phyloP scores from a whole-genome alignment of 2,329 filamentous ascomycete genomes.

The Mycocentrospora acerina region DNA sequence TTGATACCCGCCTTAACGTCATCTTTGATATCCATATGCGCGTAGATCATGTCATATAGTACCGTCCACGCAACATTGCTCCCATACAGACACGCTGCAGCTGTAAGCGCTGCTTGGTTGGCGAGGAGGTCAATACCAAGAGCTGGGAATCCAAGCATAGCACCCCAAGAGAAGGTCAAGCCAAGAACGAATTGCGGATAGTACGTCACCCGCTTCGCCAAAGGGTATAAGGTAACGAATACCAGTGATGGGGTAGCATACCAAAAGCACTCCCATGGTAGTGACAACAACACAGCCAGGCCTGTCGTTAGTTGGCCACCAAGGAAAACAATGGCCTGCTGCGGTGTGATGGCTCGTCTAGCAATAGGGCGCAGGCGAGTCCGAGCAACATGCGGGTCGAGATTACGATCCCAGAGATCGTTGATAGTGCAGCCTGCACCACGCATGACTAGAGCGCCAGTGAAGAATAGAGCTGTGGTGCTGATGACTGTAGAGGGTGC shows the following conservation, averaged over 20 bases:
- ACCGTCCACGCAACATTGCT: slow-evolving; percentile 86
- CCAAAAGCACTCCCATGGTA: slow-evolving; percentile 71
- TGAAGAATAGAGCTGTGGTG: slow-evolving; percentile 69
- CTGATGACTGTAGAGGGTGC: slow-evolving; percentile 62
- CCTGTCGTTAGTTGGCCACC: slow-evolving; percentile 73
- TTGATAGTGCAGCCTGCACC: slow-evolving; percentile 88
- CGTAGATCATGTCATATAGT: slow-evolving; percentile 90
- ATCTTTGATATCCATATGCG: slow-evolving; percentile 87
- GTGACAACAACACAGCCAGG: slow-evolving; percentile 72
- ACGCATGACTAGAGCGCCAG: slow-evolving; percentile 80
- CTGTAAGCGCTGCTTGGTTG: slow-evolving; percentile 62
- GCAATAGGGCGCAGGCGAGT: slow-evolving; percentile 80
- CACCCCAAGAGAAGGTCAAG: slow-evolving; percentile 85
- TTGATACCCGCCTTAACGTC: slow-evolving; percentile 86
- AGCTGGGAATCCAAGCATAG: slow-evolving; percentile 83
- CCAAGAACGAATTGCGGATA: slow-evolving; percentile 85
- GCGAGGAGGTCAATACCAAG: slow-evolving; percentile 74
- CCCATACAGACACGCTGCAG: slow-evolving; percentile 70
- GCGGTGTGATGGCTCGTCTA: slow-evolving; percentile 71
- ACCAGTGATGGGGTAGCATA: slow-evolving; percentile 76
- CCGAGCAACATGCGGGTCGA: slow-evolving; percentile 76
- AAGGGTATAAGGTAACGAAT: slow-evolving; percentile 73
- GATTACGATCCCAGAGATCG: slow-evolving; percentile 85
- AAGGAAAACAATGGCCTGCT: slow-evolving; percentile 72
- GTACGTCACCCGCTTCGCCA: slow-evolving; percentile 83